These are phyloP conservation scores for Botrytis sinoallii DNA, from an alignment of 2,329 filamentous ascomycete species.

Conservation along the genomic window DNA sequence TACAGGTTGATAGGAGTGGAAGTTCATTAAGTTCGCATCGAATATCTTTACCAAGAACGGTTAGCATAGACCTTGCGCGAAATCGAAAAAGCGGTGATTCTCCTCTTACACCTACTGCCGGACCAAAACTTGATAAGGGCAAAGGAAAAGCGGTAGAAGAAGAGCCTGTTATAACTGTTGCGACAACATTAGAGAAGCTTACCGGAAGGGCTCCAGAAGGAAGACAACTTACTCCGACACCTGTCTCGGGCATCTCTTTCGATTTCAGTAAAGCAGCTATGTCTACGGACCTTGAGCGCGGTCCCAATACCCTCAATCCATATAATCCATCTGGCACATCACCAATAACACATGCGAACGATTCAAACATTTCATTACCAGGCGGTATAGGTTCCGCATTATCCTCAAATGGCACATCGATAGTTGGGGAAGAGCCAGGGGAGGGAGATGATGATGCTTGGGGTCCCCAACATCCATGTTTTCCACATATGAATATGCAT, in stretches of 20 bases:
- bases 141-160: constrained; percentile 33
- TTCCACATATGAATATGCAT: constrained; percentile 88
- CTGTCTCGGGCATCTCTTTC: constrained; percentile 29
- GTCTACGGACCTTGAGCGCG: constrained; percentile 36
- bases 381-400: constrained; percentile 35
- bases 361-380: constrained; percentile 30
- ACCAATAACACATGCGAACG: constrained; percentile 23
- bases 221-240: constrained; percentile 17
- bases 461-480: constrained; percentile 93
- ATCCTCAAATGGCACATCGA: constrained; percentile 38
- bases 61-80: constrained; percentile 35
- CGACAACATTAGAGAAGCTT: constrained; percentile 10
- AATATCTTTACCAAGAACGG: constrained; percentile 36
- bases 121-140: constrained; percentile 31
- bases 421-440: constrained; percentile 35
- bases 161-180: constrained; percentile 12
- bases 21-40: constrained; percentile 34
- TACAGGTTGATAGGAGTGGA: constrained; percentile 47
- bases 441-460: constrained; percentile 68
- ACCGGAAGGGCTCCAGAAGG: constrained; percentile 21
- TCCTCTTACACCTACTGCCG: constrained; percentile 18
- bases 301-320: constrained; percentile 27
- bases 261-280: constrained; percentile 31
- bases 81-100: constrained; percentile 33
- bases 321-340: constrained; percentile 30